Evolutionary conservation across 2,329 filamentous ascomycete genomes (phyloP), one percentile per base, ranked within the genome.

Genomic region (Fusarium sp.): DNA sequence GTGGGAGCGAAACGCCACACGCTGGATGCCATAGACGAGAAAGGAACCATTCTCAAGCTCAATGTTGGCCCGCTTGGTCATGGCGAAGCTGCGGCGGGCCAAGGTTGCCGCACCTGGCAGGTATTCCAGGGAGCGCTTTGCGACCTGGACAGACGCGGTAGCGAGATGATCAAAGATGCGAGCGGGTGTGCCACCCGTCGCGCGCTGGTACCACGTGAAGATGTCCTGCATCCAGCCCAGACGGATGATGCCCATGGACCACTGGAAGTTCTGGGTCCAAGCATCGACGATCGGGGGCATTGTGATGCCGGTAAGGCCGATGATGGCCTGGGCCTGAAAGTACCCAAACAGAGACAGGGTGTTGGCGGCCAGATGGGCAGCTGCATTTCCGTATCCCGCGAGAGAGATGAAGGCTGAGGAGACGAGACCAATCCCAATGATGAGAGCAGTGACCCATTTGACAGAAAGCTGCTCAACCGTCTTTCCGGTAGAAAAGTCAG

Each of bases 231-330:
- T 84, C 75, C 96, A 97, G 13, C 80, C 82, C 35, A 97, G 82
- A 43, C 85, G 85, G 70, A 98, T 96, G 71, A 98, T 93, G 69
- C 94, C 94, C 91, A 98, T 95, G 71, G 90, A 95, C 94, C 94
- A 98, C 73, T 96, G 91, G 79, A 98, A 97, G 78, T 97, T 94
- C 77, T 97, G 93, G 2, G 93, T 97, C 94, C 94, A 98, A 0
- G 93, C 84, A 71, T 91, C 85, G 48, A 96, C 94, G 57, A 97
- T 90, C 0, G 94, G 94, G 4, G 94, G 94, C 61, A 97, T 84
- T 25, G 83, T 82, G 10, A 97, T 88, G 14, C 89, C 85, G 35
- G 89, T 91, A 77, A 97, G 88, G 61, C 93, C 93, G 68, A 97
- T 82, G 76, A 97, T 92, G 36, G 94, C 93, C 77, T 97, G 93